Evolutionary conservation across 1,284 basidiomycete genomes (phyloP).

Genomic region (Anthracocystis panici-leucophaei): DNA sequence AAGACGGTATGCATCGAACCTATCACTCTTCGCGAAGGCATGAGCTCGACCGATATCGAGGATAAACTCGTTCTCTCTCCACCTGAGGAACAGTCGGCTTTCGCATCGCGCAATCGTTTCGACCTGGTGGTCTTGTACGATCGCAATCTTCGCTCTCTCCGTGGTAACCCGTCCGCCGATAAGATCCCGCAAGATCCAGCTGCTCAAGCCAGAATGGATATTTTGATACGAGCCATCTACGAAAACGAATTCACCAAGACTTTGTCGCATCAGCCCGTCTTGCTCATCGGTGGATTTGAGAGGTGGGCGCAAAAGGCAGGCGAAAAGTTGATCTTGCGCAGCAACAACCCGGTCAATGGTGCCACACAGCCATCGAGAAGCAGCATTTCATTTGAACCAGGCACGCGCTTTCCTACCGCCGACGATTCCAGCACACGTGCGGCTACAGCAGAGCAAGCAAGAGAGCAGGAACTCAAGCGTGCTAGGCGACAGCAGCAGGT

Average conservation of each 20-base stretch:
- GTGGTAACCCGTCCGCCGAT: conserved; percentile 23
- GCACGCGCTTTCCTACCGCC: conserved; percentile 38
- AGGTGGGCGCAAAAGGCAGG: conserved; percentile 82
- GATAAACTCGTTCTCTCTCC: conserved; percentile 81
- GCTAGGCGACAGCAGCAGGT: conserved; percentile 49
- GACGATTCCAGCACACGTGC: conserved; percentile 29
- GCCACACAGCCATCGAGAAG: conserved; percentile 11
- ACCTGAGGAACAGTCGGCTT: conserved; percentile 78
- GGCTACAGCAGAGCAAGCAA: conserved; percentile 22
- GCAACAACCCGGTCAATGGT: conserved; percentile 2
- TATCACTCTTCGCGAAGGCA: conserved; percentile 47
- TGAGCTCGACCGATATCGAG: conserved; percentile 82
- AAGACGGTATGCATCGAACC: conserved; percentile 84
- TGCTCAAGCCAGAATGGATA: conserved; percentile 46
- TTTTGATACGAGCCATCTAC: conserved; percentile 56
- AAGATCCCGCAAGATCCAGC: conserved; percentile 37
- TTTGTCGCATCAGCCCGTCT: conserved; percentile 81
- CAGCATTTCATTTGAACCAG: conserved; percentile 48
- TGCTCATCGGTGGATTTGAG: conserved; percentile 86
- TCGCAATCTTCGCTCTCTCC: conserved; percentile 67
- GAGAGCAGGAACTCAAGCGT: conserved; percentile 47
- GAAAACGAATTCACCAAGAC: conserved; percentile 61
- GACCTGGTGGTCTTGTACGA: conserved; percentile 93
- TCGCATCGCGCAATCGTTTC: conserved; percentile 84
- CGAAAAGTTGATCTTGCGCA: conserved; percentile 71